Conservation (phyloP, 257 asterid species). For the Nicotiana undulata region DNA sequence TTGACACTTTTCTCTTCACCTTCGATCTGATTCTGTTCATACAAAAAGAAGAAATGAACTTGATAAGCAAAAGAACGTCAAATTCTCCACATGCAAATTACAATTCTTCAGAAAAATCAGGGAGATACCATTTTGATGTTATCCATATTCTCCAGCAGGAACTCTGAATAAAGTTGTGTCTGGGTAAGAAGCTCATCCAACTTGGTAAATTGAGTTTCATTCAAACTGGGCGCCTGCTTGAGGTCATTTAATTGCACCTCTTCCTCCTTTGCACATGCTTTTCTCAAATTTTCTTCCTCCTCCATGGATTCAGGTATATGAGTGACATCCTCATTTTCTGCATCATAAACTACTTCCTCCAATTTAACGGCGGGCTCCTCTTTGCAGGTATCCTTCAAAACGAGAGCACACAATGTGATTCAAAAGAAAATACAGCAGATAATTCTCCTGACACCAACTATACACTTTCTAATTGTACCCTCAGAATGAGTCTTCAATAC, state of each 20-base stretch:
- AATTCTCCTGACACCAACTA: not conserved
- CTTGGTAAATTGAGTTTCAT: slow-evolving; percentile 61
- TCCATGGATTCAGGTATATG: slow-evolving; percentile 43
- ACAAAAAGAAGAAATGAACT: slow-evolving; percentile 17
- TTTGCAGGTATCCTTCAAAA: slow-evolving; percentile 49
- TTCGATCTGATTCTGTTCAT: slow-evolving; percentile 41
- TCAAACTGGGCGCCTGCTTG: slow-evolving; percentile 41
- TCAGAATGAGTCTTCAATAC: not conserved
- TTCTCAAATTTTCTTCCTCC: slow-evolving; percentile 51
- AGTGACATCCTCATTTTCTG: slow-evolving; percentile 32
- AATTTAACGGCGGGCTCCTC: slow-evolving; percentile 22
- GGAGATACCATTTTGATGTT: slow-evolving; percentile 53
- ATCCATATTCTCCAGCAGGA: slow-evolving; percentile 93
- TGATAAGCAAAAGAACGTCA: slow-evolving; percentile 8
- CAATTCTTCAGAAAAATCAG: not conserved
- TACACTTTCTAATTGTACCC: not conserved
- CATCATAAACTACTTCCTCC: slow-evolving; percentile 32
- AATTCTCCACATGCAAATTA: not conserved
- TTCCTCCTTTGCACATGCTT: slow-evolving; percentile 53
- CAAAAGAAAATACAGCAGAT: not conserved
- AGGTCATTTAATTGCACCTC: slow-evolving; percentile 20
- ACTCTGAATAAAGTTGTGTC: slow-evolving; percentile 85
- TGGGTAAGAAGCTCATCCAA: slow-evolving; percentile 94
- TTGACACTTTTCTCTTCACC: slow-evolving; percentile 32
- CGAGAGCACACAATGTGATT: not conserved